Evolutionary conservation across 192 early-diverging fungal genomes (phyloP).

Genomic region (Cetraspora pellucida): DNA sequence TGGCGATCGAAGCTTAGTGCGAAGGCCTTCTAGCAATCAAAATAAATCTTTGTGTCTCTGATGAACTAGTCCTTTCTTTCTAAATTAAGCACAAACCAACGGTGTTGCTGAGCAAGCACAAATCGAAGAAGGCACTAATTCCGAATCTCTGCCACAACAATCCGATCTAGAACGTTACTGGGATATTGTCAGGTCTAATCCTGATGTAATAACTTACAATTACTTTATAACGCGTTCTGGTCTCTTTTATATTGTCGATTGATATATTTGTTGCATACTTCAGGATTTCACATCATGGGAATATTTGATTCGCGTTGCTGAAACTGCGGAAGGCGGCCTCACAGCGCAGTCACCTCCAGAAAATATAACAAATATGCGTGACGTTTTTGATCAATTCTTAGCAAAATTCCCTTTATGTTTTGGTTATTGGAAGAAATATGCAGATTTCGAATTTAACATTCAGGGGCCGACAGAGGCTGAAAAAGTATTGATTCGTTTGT

Average conservation of each 20-base stretch:
- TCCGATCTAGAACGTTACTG: conserved; percentile 60
- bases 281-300: conserved; percentile 74
- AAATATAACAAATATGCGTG: conserved; percentile 52
- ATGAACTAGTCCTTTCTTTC: background rate
- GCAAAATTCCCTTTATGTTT: conserved; percentile 75
- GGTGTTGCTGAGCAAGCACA: conserved; percentile 4
- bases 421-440: conserved; percentile 82
- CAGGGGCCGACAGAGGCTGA: conserved; percentile 60
- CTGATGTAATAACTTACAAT: conserved; percentile 44
- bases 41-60: background rate
- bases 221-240: background rate
- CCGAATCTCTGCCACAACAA: conserved; percentile 22
- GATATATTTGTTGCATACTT: background rate
- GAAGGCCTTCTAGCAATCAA: background rate
- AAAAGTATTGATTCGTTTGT: conserved; percentile 49
- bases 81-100: conserved; percentile 23
- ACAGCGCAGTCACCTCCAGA: conserved; percentile 49
- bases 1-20: background rate
- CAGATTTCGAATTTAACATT: conserved; percentile 59
- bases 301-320: conserved; percentile 60
- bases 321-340: conserved; percentile 58
- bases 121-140: background rate
- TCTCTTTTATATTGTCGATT: background rate
- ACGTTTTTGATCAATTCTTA: conserved; percentile 68
- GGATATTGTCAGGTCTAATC: conserved; percentile 57